These are phyloP conservation scores for Aspergillus asperescens DNA, from an alignment of 495 filamentous ascomycete species.

Conservation along the genomic window DNA sequence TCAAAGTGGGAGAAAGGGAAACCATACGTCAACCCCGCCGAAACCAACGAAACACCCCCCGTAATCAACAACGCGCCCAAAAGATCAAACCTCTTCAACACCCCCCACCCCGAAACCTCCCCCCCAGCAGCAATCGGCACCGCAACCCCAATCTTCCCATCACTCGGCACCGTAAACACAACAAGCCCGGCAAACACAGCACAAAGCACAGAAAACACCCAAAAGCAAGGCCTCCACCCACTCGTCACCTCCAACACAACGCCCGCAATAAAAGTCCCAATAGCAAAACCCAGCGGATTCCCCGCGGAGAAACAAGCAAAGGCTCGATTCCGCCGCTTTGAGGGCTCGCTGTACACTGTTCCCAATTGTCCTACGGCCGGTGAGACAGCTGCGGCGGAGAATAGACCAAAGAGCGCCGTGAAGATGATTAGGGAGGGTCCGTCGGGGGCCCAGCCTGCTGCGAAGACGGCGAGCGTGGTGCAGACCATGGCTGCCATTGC, in stretches of 20 bases:
- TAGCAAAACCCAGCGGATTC: slow-evolving; percentile 64
- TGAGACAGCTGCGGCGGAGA: slow-evolving; percentile 58
- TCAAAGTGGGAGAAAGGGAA: neutral
- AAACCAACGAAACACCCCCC: slow-evolving; percentile 59
- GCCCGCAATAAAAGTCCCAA: slow-evolving; percentile 61
- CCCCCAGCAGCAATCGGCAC: neutral
- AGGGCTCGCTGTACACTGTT: slow-evolving; percentile 59
- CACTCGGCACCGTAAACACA: slow-evolving; percentile 59
- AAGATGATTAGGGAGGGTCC: slow-evolving; percentile 61
- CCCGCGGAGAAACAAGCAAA: slow-evolving; percentile 67
- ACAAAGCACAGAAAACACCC: slow-evolving; percentile 58
- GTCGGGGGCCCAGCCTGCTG: slow-evolving; percentile 57
- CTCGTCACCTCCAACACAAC: slow-evolving; percentile 58
- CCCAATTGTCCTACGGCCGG: slow-evolving; percentile 62
- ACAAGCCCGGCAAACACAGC: slow-evolving; percentile 53
- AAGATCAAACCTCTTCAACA: slow-evolving; percentile 57
- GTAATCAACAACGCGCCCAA: slow-evolving; percentile 60
- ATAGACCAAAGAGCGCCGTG: slow-evolving; percentile 57
- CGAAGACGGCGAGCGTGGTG: slow-evolving; percentile 52
- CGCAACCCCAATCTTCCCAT: slow-evolving; percentile 17
- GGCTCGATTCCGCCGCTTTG: slow-evolving; percentile 57
- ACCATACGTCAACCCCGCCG: slow-evolving; percentile 56
- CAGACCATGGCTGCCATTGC: slow-evolving; percentile 64
- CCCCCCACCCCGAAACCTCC: slow-evolving; percentile 32
- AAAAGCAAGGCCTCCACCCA: slow-evolving; percentile 60